Percentiles rank a stretch among this genome's conserved stretches.
phyloP scores from a whole-genome alignment of 1,139 yeast species.

The Sugiyamaella japonica region DNA sequence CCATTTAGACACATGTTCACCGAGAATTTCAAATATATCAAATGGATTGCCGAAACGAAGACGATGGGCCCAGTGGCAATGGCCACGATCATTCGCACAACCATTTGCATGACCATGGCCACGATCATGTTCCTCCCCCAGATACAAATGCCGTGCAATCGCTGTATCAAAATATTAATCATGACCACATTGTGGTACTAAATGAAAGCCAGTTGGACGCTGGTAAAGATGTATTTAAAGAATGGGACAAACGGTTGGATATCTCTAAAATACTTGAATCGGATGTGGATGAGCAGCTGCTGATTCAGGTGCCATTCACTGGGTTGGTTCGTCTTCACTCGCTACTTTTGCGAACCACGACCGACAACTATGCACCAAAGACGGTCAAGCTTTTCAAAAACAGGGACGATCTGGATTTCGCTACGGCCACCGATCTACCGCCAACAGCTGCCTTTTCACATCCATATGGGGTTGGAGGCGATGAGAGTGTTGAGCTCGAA shows the following conservation, averaged over 20 bases:
- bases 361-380: slow-evolving; percentile 63
- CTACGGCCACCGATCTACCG: slow-evolving; percentile 51
- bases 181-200: slow-evolving; percentile 60
- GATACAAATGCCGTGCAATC: slow-evolving; percentile 73
- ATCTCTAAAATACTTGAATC: slow-evolving; percentile 54
- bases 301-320: slow-evolving; percentile 76
- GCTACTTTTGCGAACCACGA: slow-evolving; percentile 64
- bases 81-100: slow-evolving; percentile 28
- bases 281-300: slow-evolving; percentile 80
- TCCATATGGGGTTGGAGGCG: slow-evolving; percentile 52
- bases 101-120: slow-evolving; percentile 32
- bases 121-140: slow-evolving; percentile 61
- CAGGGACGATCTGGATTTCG: slow-evolving; percentile 67
- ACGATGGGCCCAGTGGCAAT: slow-evolving; percentile 41
- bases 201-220: slow-evolving; percentile 58
- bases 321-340: slow-evolving; percentile 76
- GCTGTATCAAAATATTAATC: slow-evolving; percentile 60
- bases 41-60: slow-evolving; percentile 26
- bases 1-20: too few species aligned
- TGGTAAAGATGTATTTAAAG: slow-evolving; percentile 47
- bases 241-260: slow-evolving; percentile 53
- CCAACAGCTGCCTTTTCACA: slow-evolving; percentile 59
- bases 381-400: slow-evolving; percentile 74
- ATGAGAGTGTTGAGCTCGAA: slow-evolving; percentile 33
- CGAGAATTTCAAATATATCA: too few species aligned